Conservation (phyloP, 2,329 filamentous ascomycete genomes). For the Aspergillus jensenii region DNA sequence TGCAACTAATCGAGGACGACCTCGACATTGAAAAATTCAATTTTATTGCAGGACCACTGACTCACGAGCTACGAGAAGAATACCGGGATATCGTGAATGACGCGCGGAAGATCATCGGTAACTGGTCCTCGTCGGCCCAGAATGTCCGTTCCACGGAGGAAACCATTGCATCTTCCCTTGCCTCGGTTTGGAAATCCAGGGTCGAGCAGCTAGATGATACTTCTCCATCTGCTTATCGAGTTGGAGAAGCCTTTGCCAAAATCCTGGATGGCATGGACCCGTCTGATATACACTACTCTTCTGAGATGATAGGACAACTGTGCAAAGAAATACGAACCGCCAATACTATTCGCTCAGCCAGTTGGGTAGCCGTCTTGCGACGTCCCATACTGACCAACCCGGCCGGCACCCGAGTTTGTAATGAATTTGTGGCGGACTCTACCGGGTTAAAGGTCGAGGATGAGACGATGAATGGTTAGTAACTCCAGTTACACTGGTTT, state of each 20-base stretch:
- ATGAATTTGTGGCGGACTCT: constrained; percentile 61
- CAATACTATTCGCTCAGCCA: constrained; percentile 48
- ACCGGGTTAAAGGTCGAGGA: constrained; percentile 53
- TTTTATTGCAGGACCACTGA: constrained; percentile 51
- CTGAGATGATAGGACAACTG: constrained; percentile 34
- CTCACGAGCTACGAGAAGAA: constrained; percentile 52
- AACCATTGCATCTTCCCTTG: constrained; percentile 25
- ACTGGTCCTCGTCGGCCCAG: constrained; percentile 38
- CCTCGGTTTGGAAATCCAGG: constrained; percentile 35
- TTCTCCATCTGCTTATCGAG: constrained; percentile 37
- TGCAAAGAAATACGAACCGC: constrained; percentile 37
- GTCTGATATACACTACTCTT: constrained; percentile 24
- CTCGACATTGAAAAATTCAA: constrained; percentile 57
- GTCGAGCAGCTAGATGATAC: constrained; percentile 31
- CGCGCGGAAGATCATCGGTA: constrained; percentile 48
- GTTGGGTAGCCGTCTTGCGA: constrained; percentile 50
- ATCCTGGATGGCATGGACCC: constrained; percentile 36
- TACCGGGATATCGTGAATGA: constrained; percentile 54
- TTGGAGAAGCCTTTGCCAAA: constrained; percentile 43
- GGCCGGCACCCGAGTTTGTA: constrained; percentile 54
- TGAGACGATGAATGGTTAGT: constrained; percentile 43
- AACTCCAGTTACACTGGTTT: neutral
- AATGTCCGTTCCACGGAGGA: constrained; percentile 7
- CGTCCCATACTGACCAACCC: constrained; percentile 50
- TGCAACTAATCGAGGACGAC: constrained; percentile 61